Evolutionary conservation across 805 yeast species (phyloP).

Genomic region (Ogataea degrootiae): DNA sequence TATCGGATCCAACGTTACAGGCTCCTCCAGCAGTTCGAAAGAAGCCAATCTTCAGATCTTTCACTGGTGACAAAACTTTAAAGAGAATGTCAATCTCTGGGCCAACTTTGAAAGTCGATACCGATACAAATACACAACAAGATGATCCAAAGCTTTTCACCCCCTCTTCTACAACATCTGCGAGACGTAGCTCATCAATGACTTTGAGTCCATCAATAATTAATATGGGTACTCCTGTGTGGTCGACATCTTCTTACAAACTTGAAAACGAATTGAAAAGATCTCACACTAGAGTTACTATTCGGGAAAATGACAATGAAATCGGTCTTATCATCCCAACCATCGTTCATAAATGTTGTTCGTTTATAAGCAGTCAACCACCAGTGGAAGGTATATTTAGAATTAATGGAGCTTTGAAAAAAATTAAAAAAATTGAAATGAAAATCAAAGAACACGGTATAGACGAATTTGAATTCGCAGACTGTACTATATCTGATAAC

Average conservation of each 20-base stretch:
- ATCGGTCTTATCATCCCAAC: slow-evolving; percentile 25
- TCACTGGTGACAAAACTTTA: slow-evolving; percentile 10
- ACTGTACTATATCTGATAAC: slow-evolving; percentile 10
- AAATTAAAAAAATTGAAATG: slow-evolving; percentile 27
- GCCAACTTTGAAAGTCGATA: slow-evolving; percentile 10
- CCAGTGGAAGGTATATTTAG: slow-evolving; percentile 34
- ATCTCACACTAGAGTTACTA: slow-evolving; percentile 9
- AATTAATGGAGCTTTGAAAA: slow-evolving; percentile 32
- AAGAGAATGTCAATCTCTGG: slow-evolving; percentile 11
- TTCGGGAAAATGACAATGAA: neutral
- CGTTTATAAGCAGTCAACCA: slow-evolving; percentile 19
- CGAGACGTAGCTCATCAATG: slow-evolving; percentile 6
- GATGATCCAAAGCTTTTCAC: neutral
- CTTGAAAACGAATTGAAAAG: slow-evolving; percentile 21
- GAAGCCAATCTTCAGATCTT: slow-evolving; percentile 18
- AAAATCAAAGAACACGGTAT: slow-evolving; percentile 20
- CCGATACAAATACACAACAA: neutral
- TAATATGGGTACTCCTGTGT: slow-evolving; percentile 5
- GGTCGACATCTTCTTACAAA: slow-evolving; percentile 8
- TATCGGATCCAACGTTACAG: neutral
- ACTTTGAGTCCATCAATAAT: slow-evolving; percentile 4
- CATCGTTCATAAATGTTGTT: slow-evolving; percentile 29
- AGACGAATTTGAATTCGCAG: slow-evolving; percentile 14
- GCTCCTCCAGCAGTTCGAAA: slow-evolving; percentile 1
- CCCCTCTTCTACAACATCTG: neutral